A percentile compares a stretch with the other conserved stretches of the same genome.
phyloP scores from a whole-genome alignment of 306 rosid species.

The Quercus gilva region DNA sequence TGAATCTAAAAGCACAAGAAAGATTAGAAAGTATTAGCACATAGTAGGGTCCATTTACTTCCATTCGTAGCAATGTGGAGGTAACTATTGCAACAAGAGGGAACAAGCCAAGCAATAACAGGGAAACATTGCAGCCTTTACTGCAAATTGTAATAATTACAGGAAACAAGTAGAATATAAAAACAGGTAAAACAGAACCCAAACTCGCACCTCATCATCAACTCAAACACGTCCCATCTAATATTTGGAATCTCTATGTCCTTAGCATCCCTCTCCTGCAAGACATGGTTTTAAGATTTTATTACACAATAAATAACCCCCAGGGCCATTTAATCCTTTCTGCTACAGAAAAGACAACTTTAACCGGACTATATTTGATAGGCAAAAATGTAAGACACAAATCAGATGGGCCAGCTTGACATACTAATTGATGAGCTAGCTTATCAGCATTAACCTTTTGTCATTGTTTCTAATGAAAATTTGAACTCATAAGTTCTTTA shows the following conservation, averaged over 20 bases:
- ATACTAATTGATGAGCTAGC: neutral
- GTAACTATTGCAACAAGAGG: neutral
- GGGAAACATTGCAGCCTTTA: neutral
- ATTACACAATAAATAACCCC: neutral
- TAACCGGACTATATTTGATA: neutral
- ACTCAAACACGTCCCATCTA: constrained; percentile 94
- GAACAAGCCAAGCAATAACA: neutral
- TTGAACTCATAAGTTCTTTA: no score
- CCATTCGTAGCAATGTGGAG: neutral
- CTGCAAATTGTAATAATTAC: neutral
- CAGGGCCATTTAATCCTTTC: neutral
- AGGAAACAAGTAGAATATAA: neutral
- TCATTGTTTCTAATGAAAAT: no score
- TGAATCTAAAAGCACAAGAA: constrained; percentile 39
- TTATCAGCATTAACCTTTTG: constrained; percentile 24
- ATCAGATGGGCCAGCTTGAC: neutral
- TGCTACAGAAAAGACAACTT: neutral
- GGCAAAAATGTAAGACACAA: neutral
- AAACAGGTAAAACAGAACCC: constrained; percentile 21
- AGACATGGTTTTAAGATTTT: constrained; percentile 10
- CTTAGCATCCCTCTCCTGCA: constrained; percentile 97
- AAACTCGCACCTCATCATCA: constrained; percentile 94
- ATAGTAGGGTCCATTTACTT: neutral
- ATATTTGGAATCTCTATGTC: constrained; percentile 98
- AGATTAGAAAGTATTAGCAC: neutral